A percentile compares a stretch with the other conserved stretches of the same genome.
Evolutionary conservation across 805 yeast species (phyloP).

Genomic region (Starmerella bombi): DNA sequence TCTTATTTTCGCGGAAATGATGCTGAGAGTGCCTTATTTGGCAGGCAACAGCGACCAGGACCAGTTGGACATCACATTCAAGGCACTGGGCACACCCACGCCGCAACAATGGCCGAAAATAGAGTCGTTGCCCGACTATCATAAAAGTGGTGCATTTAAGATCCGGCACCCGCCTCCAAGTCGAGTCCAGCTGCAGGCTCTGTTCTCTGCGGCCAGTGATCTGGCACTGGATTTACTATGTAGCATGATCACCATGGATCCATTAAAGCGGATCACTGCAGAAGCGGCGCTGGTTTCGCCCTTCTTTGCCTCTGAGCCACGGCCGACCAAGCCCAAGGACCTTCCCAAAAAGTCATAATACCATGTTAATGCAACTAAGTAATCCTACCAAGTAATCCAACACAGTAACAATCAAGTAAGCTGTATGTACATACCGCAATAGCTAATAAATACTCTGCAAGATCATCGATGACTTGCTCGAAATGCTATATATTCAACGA

Average conservation of each 20-base stretch:
- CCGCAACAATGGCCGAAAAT: constrained; percentile 88
- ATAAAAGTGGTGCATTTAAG: constrained; percentile 13
- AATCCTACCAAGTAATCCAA: no score
- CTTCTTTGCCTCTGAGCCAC: constrained; percentile 61
- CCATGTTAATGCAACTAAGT: no score
- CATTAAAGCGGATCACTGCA: constrained; percentile 56
- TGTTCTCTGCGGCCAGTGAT: constrained; percentile 87
- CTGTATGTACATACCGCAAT: no score
- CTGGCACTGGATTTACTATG: constrained; percentile 63
- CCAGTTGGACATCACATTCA: constrained; percentile 84
- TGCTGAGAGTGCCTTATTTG: constrained; percentile 87
- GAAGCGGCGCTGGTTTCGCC: constrained; percentile 49
- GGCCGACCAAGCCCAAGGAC: constrained; percentile 51
- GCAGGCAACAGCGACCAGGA: constrained; percentile 87
- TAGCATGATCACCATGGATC: constrained; percentile 63
- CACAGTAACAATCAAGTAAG: no score
- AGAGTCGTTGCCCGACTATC: constrained; percentile 60
- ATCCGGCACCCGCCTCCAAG: constrained; percentile 71
- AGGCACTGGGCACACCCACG: constrained; percentile 92
- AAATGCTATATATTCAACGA: no score
- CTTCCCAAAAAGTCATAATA: constrained; percentile 36
- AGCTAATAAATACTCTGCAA: no score
- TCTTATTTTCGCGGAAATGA: constrained; percentile 85
- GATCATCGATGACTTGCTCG: no score
- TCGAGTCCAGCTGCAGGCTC: constrained; percentile 58